Percentiles rank a stretch among this genome's conserved stretches.
These are phyloP conservation scores for Soucietia sequanensis DNA, from an alignment of 805 yeast genomes.

Conservation along the genomic window DNA sequence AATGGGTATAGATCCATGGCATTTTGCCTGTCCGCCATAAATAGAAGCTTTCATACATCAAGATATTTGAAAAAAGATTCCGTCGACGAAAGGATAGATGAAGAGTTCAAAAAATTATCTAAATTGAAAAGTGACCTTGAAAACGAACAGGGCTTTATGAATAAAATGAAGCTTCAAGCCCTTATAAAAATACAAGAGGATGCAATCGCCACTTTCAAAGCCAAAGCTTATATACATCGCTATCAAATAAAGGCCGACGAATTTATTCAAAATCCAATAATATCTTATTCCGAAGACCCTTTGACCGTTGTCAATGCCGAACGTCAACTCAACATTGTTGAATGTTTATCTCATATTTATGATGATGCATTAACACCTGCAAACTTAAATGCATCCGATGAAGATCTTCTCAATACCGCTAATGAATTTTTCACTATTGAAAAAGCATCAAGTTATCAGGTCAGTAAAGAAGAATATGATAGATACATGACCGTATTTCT, in stretches of 20 bases:
- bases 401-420: not conserved
- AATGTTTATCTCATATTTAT: not conserved
- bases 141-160: not conserved
- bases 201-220: not conserved
- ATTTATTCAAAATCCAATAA: not conserved
- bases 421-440: not conserved
- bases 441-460: not conserved
- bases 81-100: too few species aligned
- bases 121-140: not conserved
- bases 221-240: too few species aligned
- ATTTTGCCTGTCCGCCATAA: too few species aligned
- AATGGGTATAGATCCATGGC: not conserved
- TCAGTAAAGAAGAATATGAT: not conserved
- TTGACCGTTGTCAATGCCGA: not conserved
- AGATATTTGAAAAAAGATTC: not conserved
- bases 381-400: not conserved
- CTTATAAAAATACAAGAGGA: constrained; percentile 1
- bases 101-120: too few species aligned
- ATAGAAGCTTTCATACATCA: not conserved
- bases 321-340: not conserved
- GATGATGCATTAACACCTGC: not conserved
- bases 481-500: not conserved
- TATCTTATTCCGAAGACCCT: not conserved
- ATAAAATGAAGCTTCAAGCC: not conserved
- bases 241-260: too few species aligned